Base-by-base conservation (phyloP, 73 alveolate genomes). In the Paramecium bursaria region DNA sequence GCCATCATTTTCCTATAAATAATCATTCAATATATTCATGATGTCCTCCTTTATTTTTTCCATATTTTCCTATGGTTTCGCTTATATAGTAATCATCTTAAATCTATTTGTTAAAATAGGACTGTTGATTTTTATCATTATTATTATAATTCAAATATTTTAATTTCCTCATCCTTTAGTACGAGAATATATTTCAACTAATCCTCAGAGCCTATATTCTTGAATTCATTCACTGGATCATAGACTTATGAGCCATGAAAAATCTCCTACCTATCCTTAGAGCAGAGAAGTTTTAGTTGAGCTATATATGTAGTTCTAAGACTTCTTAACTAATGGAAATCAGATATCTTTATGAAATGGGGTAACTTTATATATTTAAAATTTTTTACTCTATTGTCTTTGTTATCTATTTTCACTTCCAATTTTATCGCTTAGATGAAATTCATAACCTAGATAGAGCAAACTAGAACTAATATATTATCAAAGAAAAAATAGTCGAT, bases 1-100 rank as follows among this genome's bases (percentile, higher is more conserved):
- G 26, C 82, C 82, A 67, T 67, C 82, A 67, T 44, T 67, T 7
- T 67, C 55, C 44, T 67, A n/a, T n/a, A 67, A 23, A 42, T 67
- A 67, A 39, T 67, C 82, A 17, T 67, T 67, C 82, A 67, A 39
- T 15, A 67, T 6, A 31, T 67, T 35, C 82, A 67, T 67, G 5
- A 67, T 67, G 22, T 67, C 46, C 33, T 35, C 82, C 14, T 47
- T 7, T 19, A 67, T 42, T 33, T 31, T 25, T 1, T 42, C 46
- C 7, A 17, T 14, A 67, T 31, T 67, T 31, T 67, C 82, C 27
- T 33, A 67, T 11, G 82, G 61, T 42, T 67, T 67, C 11, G 60
- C 33, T 27, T 67, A 67, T 10, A 67, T 47, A 39, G 60, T 39
- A 11, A 67, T 9, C 82, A 67, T 67, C 44, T 67, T 67, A 25